Percentiles rank a stretch among this genome's conserved stretches.
Evolutionary conservation across 2,329 filamentous ascomycete species (phyloP).

Genomic region (Fusarium anthophilum): DNA sequence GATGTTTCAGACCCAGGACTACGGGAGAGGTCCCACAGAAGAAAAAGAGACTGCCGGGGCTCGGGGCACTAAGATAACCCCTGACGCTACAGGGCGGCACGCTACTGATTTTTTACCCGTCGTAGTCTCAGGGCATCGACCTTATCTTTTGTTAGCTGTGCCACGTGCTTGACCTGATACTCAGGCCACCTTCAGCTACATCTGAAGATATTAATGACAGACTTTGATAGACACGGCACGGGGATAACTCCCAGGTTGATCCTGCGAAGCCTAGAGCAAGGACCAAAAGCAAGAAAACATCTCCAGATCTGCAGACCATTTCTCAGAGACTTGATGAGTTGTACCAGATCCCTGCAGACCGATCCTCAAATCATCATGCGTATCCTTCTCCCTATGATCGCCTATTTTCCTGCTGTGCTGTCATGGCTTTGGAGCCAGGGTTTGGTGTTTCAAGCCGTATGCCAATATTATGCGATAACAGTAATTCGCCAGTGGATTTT

Average conservation of each 20-base stretch:
- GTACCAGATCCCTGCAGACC: conserved; percentile 27
- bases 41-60: conserved; percentile 21
- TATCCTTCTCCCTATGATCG: background rate
- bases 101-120: background rate
- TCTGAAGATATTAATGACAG: background rate
- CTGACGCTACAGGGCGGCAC: conserved; percentile 22
- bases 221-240: background rate
- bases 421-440: conserved; percentile 30
- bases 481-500: background rate
- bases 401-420: conserved; percentile 31
- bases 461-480: conserved; percentile 27
- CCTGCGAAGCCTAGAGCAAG: background rate
- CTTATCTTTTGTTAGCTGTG: conserved; percentile 12
- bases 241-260: background rate
- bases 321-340: conserved; percentile 4
- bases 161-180: conserved; percentile 32
- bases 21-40: conserved; percentile 1
- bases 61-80: conserved; percentile 8
- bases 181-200: conserved; percentile 3
- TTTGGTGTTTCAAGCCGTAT: conserved; percentile 28
- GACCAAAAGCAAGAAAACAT: background rate
- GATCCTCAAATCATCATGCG: conserved; percentile 26
- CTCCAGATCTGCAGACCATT: conserved; percentile 11
- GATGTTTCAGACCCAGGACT: conserved; percentile 41
- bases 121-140: conserved; percentile 17